Base-by-base conservation (phyloP, 2,329 filamentous ascomycete genomes). In the Fusarium mexicanum region DNA sequence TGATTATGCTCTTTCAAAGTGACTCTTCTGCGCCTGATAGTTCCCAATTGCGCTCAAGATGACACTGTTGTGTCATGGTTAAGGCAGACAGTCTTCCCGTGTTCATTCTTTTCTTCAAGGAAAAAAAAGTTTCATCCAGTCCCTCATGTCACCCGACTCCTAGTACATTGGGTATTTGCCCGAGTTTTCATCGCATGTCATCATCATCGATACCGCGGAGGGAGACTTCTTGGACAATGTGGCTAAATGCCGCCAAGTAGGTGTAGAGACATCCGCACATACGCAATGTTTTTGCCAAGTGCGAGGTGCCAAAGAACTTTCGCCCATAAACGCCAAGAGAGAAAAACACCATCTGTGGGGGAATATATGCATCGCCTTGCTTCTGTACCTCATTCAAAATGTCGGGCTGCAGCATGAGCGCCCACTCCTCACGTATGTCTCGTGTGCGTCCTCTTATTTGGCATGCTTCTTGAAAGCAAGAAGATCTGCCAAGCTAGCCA, bases 401-500 rank as follows among this genome's bases (percentile, higher is more conserved):
- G 71, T 66, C 71, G 64, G 65, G 69, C 68, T 65, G 70, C 62
- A 72, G 72, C 35, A 57, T 59, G 67, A 71, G 65, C 60, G 59
- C 57, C 53, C 71, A 69, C 72, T 74, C 66, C 72, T 77, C 66
- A 63, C 43, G 64, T 61, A 44, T 74, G 72, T 61, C 33, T 61
- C 71, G 26, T 69, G 55, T 64, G 44, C 31, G 38, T 51, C 50
- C 60, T 68, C 35, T 81, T 88, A 92, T 84, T 92, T 92, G 65
- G 86, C 86, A 74, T 92, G 89, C 82, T 93, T 92, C 87, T 95
- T 94, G 86, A 96, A 99, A 62, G 93, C 92, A 71, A 99, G 88
- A 72, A 99, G 86, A 79, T 98, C 95, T 24, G 95, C 91, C 76
- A 99, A 87, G 82, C 93, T 97, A 53, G 88, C 89, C 64, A 96